These are phyloP conservation scores for Plasmodiophora brassicae DNA, from an alignment of 208 protist species.

Conservation along the genomic window DNA sequence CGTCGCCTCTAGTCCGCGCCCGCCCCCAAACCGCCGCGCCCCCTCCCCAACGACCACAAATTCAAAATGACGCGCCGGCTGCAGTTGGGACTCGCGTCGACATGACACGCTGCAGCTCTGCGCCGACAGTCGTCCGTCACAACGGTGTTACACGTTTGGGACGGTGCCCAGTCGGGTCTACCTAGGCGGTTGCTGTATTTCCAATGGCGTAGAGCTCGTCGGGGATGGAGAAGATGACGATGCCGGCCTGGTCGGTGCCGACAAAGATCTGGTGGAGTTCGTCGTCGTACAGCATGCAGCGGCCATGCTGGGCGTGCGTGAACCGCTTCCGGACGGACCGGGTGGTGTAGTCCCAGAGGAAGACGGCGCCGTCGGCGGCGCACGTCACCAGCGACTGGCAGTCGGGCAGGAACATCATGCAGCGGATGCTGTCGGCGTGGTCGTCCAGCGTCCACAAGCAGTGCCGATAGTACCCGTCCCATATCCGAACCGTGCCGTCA, in stretches of 20 bases:
- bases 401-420: conserved; percentile 8
- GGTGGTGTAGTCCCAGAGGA: conserved; percentile 37
- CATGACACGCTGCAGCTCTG: no score
- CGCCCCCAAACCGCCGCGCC: no score
- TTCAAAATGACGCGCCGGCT: no score
- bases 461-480: conserved; percentile 15
- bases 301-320: not conserved
- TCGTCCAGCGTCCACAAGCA: not conserved
- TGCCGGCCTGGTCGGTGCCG: conserved; percentile 25
- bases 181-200: no score
- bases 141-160: no score
- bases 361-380: not conserved
- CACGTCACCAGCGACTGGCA: not conserved
- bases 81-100: no score
- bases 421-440: not conserved
- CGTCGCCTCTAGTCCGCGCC: no score
- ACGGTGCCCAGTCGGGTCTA: no score
- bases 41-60: no score
- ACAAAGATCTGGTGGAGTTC: not conserved
- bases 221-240: not conserved
- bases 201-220: no score
- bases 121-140: no score
- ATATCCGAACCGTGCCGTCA: conserved; percentile 34
- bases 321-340: not conserved
- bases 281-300: not conserved